These are phyloP conservation scores for Candida andamanensis DNA, from an alignment of 805 yeast species.

Conservation along the genomic window DNA sequence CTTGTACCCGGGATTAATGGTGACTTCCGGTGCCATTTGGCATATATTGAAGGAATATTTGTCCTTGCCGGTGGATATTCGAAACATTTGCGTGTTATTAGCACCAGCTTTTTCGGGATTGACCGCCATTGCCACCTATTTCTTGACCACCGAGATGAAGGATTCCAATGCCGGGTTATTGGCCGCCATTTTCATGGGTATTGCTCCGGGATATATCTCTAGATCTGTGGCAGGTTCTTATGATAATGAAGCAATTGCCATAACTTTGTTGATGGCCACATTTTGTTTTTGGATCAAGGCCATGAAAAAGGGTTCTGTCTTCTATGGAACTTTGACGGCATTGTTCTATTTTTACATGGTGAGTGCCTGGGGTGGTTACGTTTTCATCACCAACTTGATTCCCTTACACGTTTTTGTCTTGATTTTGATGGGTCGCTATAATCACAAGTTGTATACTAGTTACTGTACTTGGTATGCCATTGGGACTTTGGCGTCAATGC, in stretches of 20 bases:
- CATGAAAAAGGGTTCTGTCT: conserved; percentile 81
- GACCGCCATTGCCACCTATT: conserved; percentile 85
- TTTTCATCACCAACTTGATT: conserved; percentile 94
- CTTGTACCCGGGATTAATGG: conserved; percentile 96
- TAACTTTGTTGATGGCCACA: conserved; percentile 90
- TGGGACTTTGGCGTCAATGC: conserved; percentile 99
- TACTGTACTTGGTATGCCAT: conserved; percentile 95
- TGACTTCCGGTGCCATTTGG: conserved; percentile 90
- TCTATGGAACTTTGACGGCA: conserved; percentile 80
- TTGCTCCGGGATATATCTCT: conserved; percentile 97
- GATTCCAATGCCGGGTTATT: conserved; percentile 84
- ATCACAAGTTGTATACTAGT: conserved; percentile 75
- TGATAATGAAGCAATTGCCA: conserved; percentile 98
- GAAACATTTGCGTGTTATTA: conserved; percentile 90
- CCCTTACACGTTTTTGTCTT: conserved; percentile 92
- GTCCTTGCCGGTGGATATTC: conserved; percentile 84
- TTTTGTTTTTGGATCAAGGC: conserved; percentile 96
- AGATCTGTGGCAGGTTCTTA: conserved; percentile 98
- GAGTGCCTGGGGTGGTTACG: conserved; percentile 99
- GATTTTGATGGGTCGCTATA: conserved; percentile 90
- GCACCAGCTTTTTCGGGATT: conserved; percentile 96
- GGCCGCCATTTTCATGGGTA: conserved; percentile 92
- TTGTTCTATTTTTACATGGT: conserved; percentile 96
- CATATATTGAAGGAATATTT: conserved; percentile 54
- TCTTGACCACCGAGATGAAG: conserved; percentile 85